Base-by-base conservation (phyloP, 2,329 filamentous ascomycete species). In the Colletotrichum simmondsii region DNA sequence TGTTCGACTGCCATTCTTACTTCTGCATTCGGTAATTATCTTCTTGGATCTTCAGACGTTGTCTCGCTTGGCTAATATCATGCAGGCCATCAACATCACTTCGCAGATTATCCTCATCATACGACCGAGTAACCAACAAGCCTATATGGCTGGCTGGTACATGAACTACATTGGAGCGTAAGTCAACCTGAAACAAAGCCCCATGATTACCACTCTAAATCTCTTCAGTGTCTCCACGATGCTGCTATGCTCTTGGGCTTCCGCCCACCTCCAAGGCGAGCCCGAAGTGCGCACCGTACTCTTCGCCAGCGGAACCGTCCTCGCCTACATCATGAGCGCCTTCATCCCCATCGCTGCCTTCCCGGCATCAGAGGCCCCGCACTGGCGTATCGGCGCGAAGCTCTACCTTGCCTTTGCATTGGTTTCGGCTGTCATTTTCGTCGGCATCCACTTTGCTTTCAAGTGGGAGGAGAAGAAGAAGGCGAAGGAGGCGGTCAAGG, bases 141-240 rank as follows among this genome's bases (percentile, higher is more conserved):
- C 71, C 5, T 66, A 66, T 24, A 73, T 73, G 62, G 52, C 67
- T 12, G 70, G 70, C 14, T 72, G 70, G 59, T 72, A 72, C 54
- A 69, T 72, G 65, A 72, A 72, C 19, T 72, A 65, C 16, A 69
- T 69, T 11, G 70, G 59, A 64, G 70, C 70, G 70, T 69, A 35
- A 19, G 70, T 52, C 5, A 49, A 8, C 10, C 5, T 0, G 3
- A 12, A 1, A 7, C 5, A 5, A 52, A 10, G 1, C 6, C 16
- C 5, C 5, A 5, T 0, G 5, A 5, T 3, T 12, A 10, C 19
- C 1, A 4, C 8, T 30, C 69, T 69, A 24, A 72, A 59, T 19
- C 4, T 3, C 4, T 8, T 3, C 4, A 69, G 70, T 14, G 65
- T 72, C 19, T 69, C 70, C 2, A 72, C 46, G 12, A 72, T 69